Percentiles rank a stretch among this genome's conserved stretches.
phyloP scores from a whole-genome alignment of 2,329 filamentous ascomycete genomes.

The Penicillium sp. region DNA sequence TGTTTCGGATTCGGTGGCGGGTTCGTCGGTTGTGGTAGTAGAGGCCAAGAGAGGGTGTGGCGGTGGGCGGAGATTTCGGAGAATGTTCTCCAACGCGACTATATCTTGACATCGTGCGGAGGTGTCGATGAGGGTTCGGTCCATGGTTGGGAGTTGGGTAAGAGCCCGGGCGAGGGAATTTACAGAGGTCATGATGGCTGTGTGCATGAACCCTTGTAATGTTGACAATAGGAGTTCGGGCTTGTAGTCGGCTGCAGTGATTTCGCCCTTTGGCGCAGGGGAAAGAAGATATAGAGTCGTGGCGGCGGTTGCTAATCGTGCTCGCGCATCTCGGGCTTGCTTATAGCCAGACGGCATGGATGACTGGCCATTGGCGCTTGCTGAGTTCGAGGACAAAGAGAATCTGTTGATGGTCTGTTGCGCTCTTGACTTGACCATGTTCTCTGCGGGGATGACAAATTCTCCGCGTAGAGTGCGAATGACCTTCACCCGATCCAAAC shows the following conservation, averaged over 20 bases:
- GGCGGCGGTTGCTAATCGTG: constrained; percentile 70
- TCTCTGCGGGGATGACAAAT: constrained; percentile 69
- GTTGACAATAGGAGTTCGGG: constrained; percentile 72
- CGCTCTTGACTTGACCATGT: constrained; percentile 67
- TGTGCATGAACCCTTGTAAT: constrained; percentile 78
- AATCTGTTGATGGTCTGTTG: constrained; percentile 83
- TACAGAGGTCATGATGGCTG: constrained; percentile 74
- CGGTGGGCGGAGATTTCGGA: constrained; percentile 67
- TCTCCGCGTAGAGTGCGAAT: constrained; percentile 68
- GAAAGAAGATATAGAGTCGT: constrained; percentile 79
- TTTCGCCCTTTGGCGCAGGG: constrained; percentile 55
- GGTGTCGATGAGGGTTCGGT: constrained; percentile 77
- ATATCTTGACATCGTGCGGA: constrained; percentile 85
- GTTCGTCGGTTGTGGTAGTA: constrained; percentile 21
- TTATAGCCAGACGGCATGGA: constrained; percentile 51
- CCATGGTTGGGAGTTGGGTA: constrained; percentile 74
- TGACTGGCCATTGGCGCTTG: constrained; percentile 24
- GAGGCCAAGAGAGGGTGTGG: constrained; percentile 61
- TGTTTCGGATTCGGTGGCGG: constrained; percentile 25
- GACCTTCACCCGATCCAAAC: constrained; percentile 70
- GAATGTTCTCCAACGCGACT: constrained; percentile 77
- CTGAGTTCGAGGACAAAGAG: constrained; percentile 61
- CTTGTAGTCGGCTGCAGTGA: constrained; percentile 49
- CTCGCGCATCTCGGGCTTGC: constrained; percentile 70
- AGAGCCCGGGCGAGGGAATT: constrained; percentile 72